These are phyloP conservation scores for Amoeboradix gromovi DNA, from an alignment of 371 early-diverging fungal species.

Conservation along the genomic window DNA sequence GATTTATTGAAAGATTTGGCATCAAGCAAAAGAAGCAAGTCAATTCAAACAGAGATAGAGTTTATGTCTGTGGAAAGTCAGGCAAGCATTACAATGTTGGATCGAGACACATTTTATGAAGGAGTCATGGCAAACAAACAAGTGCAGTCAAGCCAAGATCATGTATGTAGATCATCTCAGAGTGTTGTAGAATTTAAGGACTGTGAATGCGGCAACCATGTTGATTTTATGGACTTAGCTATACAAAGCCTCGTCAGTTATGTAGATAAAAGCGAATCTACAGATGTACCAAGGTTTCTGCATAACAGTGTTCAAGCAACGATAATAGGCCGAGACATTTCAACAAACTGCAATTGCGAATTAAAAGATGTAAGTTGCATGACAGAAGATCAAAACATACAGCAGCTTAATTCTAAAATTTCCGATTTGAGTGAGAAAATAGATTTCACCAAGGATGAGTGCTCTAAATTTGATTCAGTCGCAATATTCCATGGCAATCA, in stretches of 20 bases:
- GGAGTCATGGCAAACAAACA: neutral
- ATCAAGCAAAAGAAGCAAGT: neutral
- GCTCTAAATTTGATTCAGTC: too few species aligned
- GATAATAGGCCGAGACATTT: neutral
- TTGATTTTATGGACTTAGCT: neutral
- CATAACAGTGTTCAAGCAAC: neutral
- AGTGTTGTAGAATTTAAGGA: neutral
- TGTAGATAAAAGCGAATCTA: neutral
- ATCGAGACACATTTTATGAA: too few species aligned
- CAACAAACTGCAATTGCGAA: too few species aligned
- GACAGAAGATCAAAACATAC: neutral
- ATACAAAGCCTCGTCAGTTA: neutral
- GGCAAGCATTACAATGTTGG: neutral
- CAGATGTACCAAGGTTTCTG: neutral
- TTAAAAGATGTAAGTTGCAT: neutral
- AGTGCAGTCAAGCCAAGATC: neutral
- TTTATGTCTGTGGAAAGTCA: neutral
- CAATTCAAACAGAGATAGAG: neutral
- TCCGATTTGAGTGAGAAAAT: neutral
- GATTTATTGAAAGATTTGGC: neutral
- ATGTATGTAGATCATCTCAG: neutral
- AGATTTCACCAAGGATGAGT: neutral
- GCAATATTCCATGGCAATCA: too few species aligned
- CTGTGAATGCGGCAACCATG: neutral
- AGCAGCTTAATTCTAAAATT: neutral